phyloP scores from a whole-genome alignment of 2,329 filamentous ascomycete genomes.

The Botrytis squamosa region DNA sequence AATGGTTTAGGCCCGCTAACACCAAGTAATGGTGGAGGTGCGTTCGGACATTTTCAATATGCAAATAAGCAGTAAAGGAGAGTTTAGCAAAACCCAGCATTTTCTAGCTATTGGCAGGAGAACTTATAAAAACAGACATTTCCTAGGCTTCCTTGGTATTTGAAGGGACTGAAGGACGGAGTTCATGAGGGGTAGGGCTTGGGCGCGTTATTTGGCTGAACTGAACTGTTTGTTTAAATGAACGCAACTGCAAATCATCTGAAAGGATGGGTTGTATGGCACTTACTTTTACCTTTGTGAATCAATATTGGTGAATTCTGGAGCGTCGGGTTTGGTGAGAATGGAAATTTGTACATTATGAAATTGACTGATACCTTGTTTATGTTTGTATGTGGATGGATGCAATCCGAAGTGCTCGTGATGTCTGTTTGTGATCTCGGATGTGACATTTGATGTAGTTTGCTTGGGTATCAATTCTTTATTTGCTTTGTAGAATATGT shows the following conservation, averaged over 20 bases:
- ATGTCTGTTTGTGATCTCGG: neutral
- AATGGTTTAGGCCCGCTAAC: slow-evolving; percentile 68
- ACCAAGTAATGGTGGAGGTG: slow-evolving; percentile 70
- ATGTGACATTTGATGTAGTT: neutral
- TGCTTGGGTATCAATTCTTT: slow-evolving; percentile 16
- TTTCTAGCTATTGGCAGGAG: neutral
- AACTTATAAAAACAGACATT: neutral
- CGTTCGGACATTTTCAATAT: slow-evolving; percentile 67
- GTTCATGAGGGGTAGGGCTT: neutral
- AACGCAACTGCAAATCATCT: neutral
- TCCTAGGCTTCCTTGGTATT: slow-evolving; percentile 8
- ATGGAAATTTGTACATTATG: slow-evolving; percentile 5
- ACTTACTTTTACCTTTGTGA: neutral
- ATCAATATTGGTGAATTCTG: neutral
- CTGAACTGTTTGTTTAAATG: neutral
- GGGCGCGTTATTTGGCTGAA: slow-evolving; percentile 8
- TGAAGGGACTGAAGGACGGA: slow-evolving; percentile 1
- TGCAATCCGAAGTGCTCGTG: neutral
- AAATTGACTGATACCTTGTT: neutral
- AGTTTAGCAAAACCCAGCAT: neutral
- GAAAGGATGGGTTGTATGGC: neutral
- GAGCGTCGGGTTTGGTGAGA: neutral
- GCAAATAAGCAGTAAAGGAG: slow-evolving; percentile 30
- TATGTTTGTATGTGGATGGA: neutral
- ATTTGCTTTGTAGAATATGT: neutral